Conservation (phyloP, 176 grass and related monocot genomes). For the Hordeum vulgare region MorexV3_pseudomolecules_assembly NC_058521.1:540265048-540265547, state of each 20-base stretch:
- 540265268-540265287: conserved; percentile 81
- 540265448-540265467: conserved; percentile 69
- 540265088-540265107: not conserved
- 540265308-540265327: conserved; percentile 12
- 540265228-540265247: conserved; percentile 58
- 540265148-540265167: not conserved
- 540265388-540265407: conserved; percentile 79
- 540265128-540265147: not conserved
- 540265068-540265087: not conserved
- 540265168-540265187: conserved; percentile 4
- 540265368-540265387: conserved; percentile 54
- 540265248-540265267: conserved; percentile 63
- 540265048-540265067: not conserved
- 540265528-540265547: not conserved
- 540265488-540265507: conserved; percentile 72
- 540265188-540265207: conserved; percentile 67
- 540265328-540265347: not conserved
- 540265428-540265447: conserved; percentile 92
- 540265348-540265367: conserved; percentile 2
- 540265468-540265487: conserved; percentile 81
- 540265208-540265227: conserved; percentile 48
- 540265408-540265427: conserved; percentile 88
- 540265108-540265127: conserved; percentile 4
- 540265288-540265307: conserved; percentile 67
- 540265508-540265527: conserved; percentile 54